phyloP scores from a whole-genome alignment of 768 basidiomycete species.

The Pleurotus eryngii region DNA sequence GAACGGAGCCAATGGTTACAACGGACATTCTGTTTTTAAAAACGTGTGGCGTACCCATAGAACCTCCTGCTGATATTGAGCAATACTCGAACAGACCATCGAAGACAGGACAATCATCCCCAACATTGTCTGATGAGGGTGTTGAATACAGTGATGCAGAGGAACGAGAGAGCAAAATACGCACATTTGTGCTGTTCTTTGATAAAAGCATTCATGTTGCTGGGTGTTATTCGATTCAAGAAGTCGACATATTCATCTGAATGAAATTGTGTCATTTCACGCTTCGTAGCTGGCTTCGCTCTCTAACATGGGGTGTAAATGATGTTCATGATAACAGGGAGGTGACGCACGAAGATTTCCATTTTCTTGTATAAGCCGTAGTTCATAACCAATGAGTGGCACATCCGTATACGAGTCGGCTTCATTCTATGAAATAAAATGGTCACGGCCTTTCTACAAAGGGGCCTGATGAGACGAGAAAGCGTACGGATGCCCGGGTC shows the following conservation, averaged over 20 bases:
- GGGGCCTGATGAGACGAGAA: not conserved
- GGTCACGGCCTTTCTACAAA: slow-evolving; percentile 10
- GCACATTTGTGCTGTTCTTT: slow-evolving; percentile 96
- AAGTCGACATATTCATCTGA: slow-evolving; percentile 99
- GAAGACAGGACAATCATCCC: slow-evolving; percentile 95
- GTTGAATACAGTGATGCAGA: not conserved
- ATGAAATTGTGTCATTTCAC: slow-evolving; percentile 99
- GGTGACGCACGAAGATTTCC: slow-evolving; percentile 91
- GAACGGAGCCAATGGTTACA: not conserved
- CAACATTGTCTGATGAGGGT: slow-evolving; percentile 35
- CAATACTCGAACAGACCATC: slow-evolving; percentile 98
- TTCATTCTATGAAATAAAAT: slow-evolving; percentile 70
- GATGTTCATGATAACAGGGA: not conserved
- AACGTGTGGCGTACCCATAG: slow-evolving; percentile 61
- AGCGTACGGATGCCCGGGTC: slow-evolving; percentile 86
- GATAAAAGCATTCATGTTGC: slow-evolving; percentile 90
- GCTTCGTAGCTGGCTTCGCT: slow-evolving; percentile 98
- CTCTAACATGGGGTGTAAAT: slow-evolving; percentile 50
- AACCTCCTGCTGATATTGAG: slow-evolving; percentile 93
- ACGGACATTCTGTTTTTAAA: not conserved
- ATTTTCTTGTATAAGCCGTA: slow-evolving; percentile 99
- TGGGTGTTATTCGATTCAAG: slow-evolving; percentile 87
- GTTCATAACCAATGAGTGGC: slow-evolving; percentile 99
- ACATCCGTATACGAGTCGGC: slow-evolving; percentile 98
- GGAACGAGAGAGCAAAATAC: slow-evolving; percentile 14